Evolutionary conservation across 2,329 filamentous ascomycete genomes (phyloP), one percentile per base, ranked within the genome.

Genomic region (Epichloe brachyelytri): DNA sequence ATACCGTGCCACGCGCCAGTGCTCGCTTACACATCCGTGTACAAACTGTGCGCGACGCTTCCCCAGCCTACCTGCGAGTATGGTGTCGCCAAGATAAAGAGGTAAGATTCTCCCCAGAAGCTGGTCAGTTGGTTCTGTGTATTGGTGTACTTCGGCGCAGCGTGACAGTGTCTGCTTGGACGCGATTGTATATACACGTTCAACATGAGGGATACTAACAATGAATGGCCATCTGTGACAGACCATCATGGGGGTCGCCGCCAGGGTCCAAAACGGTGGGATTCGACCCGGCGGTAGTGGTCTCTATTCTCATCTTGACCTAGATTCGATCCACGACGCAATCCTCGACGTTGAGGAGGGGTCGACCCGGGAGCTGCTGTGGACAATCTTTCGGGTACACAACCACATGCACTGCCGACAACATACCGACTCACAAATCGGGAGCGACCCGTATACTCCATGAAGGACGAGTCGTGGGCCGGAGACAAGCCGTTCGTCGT

Each of bases 21-120:
- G 76, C 59, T 75, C 76, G 56, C 74, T 77, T 56, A 69, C 71
- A 26, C 73, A 75, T 33, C 76, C 76, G 14, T 78, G 76, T 62
- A 71, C 70, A 43, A 77, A 78, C 57, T 79, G 76, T 55, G 63
- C 68, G 22, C 71, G 75, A 38, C 68, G 75, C 33, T 78, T 75
- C 54, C 76, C 0, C 72, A 71, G 49, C 75, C 75, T 1, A 57
- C 64, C 6, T 79, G 76, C 59, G 68, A 75, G 55, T 79, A 79
- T 51, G 60, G 53, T 30, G 50, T 51, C 39, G 50, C 51, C 26
- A 58, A 60, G 37, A 41, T 52, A n/a, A 65, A 59, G 49, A 59
- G 55, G 60, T 60, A 53, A 22, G 22, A 34, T n/a, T n/a, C 19
- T 17, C 26, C 17, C n/a, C 5, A 39, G n/a, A 10, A 15, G 4